phyloP scores from a whole-genome alignment of 805 yeast species.

The Sugiyamaella floridensis region DNA sequence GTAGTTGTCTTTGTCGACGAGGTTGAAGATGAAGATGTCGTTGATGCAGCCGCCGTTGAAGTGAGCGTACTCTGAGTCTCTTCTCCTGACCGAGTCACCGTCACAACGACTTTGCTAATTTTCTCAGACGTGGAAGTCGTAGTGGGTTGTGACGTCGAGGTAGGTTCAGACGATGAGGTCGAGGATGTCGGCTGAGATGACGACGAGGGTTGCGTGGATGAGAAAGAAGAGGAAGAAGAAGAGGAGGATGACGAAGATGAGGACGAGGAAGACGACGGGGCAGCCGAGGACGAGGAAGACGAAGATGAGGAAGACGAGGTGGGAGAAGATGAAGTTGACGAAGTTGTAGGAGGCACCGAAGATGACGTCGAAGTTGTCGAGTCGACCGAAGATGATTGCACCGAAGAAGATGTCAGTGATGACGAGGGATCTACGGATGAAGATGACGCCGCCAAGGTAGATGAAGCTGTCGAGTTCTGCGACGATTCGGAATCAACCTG shows the following conservation, averaged over 20 bases:
- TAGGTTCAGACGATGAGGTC: not conserved
- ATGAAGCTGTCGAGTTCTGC: not conserved
- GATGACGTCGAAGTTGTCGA: not conserved
- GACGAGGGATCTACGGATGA: not conserved
- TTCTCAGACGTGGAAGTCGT: not conserved
- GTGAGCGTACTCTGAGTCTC: not conserved
- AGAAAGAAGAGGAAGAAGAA: constrained; percentile 1
- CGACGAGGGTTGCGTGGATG: constrained; percentile 3
- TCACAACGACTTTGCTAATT: not conserved
- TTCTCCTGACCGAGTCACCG: not conserved
- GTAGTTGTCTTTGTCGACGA: constrained; percentile 8
- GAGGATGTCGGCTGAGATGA: not conserved
- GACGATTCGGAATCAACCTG: constrained; percentile 3
- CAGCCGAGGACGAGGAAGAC: not conserved
- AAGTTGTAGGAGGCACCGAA: not conserved
- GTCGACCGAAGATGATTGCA: not conserved
- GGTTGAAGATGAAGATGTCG: constrained; percentile 1
- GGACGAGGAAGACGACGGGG: constrained; percentile 1
- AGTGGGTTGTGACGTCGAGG: not conserved
- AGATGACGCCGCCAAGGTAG: not conserved
- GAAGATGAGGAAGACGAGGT: not conserved
- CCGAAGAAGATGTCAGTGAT: not conserved
- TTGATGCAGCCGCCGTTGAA: not conserved
- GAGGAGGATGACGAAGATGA: not conserved
- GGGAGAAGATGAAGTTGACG: not conserved